Evolutionary conservation across 352 stramenopile genomes (phyloP), one percentile per base, ranked within the genome.

Genomic region (Phytophthora quininea): DNA sequence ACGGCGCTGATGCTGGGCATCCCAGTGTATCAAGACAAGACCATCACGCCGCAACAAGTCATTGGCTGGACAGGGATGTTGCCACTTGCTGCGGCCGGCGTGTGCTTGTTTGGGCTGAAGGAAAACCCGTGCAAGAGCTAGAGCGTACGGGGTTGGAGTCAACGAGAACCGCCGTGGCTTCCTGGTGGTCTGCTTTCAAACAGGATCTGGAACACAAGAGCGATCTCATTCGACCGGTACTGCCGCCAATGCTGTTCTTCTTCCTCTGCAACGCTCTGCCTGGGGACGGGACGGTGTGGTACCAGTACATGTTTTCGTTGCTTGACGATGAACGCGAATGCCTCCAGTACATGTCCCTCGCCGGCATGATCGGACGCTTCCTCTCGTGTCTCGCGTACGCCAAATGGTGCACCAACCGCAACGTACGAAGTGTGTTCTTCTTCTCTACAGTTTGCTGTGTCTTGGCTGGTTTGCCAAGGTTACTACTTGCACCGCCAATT

Each of bases 171-270:
- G 74, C 33, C 24, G 14, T 71, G 15, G 64, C 32, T 37, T 67
- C 32, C 47, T 80, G 69, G 40, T 85, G 81, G 80, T 14, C n/a
- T 9, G 46, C 55, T 11, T 92, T 92, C 66, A 88, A 83, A 40
- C 31, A 27, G 1, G 82, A 92, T 47, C 19, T 80, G 7, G 58
- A 63, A 40, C 59, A 54, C 62, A 91, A 91, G 62, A 65, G 73
- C 40, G 59, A 69, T 30, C 72, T 87, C 29, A 73, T 93, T 33
- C 62, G 64, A 42, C 84, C 84, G 6, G 73, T 93, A 12, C 53
- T 90, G 30, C 84, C 86, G 3, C 79, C 80, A 4, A 91, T 95
- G 82, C 40, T 90, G 38, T 95, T 95, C 72, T 93, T 95, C 71
- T 92, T 88, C 42, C 67, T 95, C 30, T 95, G 79, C 58, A 92